Evolutionary conservation across 1,284 basidiomycete genomes (phyloP).

Genomic region (Ceraceosorus guamensis): DNA sequence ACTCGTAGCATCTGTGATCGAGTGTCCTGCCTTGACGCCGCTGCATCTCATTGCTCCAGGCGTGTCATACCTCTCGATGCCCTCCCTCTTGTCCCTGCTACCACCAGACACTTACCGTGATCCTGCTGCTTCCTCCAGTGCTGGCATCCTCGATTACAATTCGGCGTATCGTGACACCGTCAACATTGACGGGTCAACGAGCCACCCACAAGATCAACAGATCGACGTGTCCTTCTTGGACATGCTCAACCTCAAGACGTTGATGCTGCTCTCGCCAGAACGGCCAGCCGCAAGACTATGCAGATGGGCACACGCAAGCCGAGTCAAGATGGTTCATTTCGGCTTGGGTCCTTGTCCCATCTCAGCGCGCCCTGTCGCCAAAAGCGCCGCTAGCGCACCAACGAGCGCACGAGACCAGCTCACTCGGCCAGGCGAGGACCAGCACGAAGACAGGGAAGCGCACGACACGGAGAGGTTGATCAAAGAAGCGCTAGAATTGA

Average conservation of each 20-base stretch:
- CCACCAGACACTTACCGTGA: constrained; percentile 13
- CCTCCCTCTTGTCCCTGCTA: neutral
- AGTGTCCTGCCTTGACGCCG: neutral
- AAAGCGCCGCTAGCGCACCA: constrained; percentile 10
- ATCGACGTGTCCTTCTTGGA: constrained; percentile 12
- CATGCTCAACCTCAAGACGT: constrained; percentile 29
- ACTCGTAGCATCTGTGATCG: too few relatives aligned
- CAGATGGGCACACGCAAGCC: constrained; percentile 19
- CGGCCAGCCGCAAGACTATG: constrained; percentile 25
- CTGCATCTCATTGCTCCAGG: neutral
- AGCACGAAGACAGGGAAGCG: constrained; percentile 13
- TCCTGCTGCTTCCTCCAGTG: too few relatives aligned
- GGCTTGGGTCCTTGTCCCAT: constrained; percentile 20
- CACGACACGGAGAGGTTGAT: constrained; percentile 27
- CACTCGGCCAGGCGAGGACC: constrained; percentile 8
- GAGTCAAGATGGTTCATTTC: constrained; percentile 33
- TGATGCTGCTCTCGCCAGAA: constrained; percentile 38
- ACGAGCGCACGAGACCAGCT: constrained; percentile 12
- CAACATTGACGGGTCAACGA: too few relatives aligned
- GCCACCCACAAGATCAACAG: too few relatives aligned
- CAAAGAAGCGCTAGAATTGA: constrained; percentile 37
- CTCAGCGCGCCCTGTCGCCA: neutral
- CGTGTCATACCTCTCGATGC: neutral
- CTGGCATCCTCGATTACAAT: too few relatives aligned
- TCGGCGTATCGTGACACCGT: too few relatives aligned